Conservation (phyloP, 2,329 filamentous ascomycete species). For the Aspergillus arachidicola region DNA sequence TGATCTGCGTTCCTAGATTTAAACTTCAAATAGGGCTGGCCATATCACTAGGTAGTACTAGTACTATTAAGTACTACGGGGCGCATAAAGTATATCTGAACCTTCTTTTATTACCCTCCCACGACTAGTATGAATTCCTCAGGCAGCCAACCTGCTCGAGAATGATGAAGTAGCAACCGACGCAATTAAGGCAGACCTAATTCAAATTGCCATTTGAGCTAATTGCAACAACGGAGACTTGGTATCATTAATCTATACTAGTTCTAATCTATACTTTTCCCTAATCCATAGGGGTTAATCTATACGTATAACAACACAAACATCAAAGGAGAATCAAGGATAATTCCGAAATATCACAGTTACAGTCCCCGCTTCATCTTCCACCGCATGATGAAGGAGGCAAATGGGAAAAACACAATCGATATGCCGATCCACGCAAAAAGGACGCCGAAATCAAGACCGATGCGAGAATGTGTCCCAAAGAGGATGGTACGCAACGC, state of each 20-base stretch:
- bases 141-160: too few species aligned
- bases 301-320: not conserved
- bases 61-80: too few species aligned
- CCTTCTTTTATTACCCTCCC: too few species aligned
- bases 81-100: too few species aligned
- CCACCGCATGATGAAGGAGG: conserved; percentile 35
- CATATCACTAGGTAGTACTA: too few species aligned
- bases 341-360: not conserved
- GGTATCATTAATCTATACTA: not conserved
- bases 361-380: conserved; percentile 30
- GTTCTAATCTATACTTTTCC: not conserved
- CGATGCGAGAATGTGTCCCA: conserved; percentile 59
- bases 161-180: too few species aligned
- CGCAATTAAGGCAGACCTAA: too few species aligned
- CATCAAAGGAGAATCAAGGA: not conserved
- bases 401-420: conserved; percentile 30
- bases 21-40: too few species aligned
- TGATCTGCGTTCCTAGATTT: not conserved
- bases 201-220: too few species aligned
- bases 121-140: too few species aligned
- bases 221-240: too few species aligned
- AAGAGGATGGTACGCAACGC: conserved; percentile 64
- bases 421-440: conserved; percentile 55
- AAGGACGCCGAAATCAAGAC: conserved; percentile 63
- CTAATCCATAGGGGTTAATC: not conserved